phyloP scores from a whole-genome alignment of 345 rosid species.

The Melaleuca alternifolia region DNA sequence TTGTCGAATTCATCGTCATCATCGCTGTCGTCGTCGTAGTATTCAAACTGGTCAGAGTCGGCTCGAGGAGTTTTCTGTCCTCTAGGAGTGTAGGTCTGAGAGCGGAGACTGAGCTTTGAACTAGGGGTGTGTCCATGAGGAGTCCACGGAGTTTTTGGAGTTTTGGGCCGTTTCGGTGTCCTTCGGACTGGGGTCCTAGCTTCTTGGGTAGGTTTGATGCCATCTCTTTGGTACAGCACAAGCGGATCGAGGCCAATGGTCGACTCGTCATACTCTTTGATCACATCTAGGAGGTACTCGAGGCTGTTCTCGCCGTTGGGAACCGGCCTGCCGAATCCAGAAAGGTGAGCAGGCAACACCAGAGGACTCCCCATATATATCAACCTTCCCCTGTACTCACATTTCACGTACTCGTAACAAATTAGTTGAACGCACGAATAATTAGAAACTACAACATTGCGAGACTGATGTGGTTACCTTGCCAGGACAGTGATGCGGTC shows the following conservation, averaged over 20 bases:
- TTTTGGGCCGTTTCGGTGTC: constrained; percentile 18
- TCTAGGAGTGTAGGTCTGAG: constrained; percentile 24
- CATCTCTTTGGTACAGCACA: constrained; percentile 44
- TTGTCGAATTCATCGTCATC: constrained; percentile 36
- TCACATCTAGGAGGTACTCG: constrained; percentile 71
- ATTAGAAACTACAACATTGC: background rate
- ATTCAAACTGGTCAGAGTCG: constrained; percentile 8
- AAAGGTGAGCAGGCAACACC: constrained; percentile 34
- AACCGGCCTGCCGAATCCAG: constrained; percentile 53
- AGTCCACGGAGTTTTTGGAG: constrained; percentile 6
- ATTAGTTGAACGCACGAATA: background rate
- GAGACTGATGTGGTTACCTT: constrained; percentile 3
- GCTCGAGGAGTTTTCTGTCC: constrained; percentile 17
- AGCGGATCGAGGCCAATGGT: constrained; percentile 51
- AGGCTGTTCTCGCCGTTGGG: constrained; percentile 69
- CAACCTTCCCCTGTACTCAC: constrained; percentile 31
- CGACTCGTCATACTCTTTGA: constrained; percentile 69
- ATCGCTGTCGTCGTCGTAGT: constrained; percentile 13
- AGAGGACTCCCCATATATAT: constrained; percentile 53
- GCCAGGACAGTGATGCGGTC: constrained; percentile 44
- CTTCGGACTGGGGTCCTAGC: constrained; percentile 33
- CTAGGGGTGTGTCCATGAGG: constrained; percentile 10
- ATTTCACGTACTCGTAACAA: background rate
- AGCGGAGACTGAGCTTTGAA: constrained; percentile 29
- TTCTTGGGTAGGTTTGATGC: constrained; percentile 40